Base-by-base conservation (phyloP, 2,329 filamentous ascomycete species). In the Pseudogymnoascus sp. region DNA sequence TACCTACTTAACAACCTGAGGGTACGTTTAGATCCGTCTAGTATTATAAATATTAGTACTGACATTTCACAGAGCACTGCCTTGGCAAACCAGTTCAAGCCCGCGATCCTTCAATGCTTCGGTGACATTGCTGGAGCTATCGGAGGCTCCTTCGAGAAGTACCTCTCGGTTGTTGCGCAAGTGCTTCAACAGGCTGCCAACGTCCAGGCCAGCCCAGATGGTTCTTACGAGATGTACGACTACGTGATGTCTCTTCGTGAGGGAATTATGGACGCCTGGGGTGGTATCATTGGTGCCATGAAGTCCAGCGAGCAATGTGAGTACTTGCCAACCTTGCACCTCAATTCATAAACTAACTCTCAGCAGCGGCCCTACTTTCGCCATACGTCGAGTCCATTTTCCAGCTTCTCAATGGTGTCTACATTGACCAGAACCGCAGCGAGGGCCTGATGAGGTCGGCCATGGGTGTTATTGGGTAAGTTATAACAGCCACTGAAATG, bases 201-300 rank as follows among this genome's bases (percentile, higher is more conserved):
- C 47, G 91, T 99, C 61, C 89, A 87, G 32, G 84, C 90, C 41
- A 85, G 85, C 61, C 81, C 86, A 28, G 91, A 97, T 67, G 87
- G 89, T 62, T 89, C 89, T 58, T 94, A 92, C 69, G 94, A 99
- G 76, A 96, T 97, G 89, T 87, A 92, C 62, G 93, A 97, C 75
- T 99, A 99, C 73, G 88, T 99, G 68, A 85, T 96, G 65, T 96
- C 92, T 18, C 82, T 99, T 57, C 88, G 94, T 60, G 95, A 99
- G 73, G 94, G 93, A 68, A 97, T 99, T 67, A 96, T 97, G 88
- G 94, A 99, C 80, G 94, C 94, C 34, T 99, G 95, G 92, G 91
- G 92, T 70, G 94, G 94, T 67, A 94, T 96, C 67, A 91, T 99
- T 71, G 86, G 93, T 73, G 91, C 94, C 60, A 91, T 97, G 88